A percentile compares a stretch with the other conserved stretches of the same genome.
phyloP scores from a whole-genome alignment of 495 filamentous ascomycete genomes.

The Usnea hakonensis region DNA sequence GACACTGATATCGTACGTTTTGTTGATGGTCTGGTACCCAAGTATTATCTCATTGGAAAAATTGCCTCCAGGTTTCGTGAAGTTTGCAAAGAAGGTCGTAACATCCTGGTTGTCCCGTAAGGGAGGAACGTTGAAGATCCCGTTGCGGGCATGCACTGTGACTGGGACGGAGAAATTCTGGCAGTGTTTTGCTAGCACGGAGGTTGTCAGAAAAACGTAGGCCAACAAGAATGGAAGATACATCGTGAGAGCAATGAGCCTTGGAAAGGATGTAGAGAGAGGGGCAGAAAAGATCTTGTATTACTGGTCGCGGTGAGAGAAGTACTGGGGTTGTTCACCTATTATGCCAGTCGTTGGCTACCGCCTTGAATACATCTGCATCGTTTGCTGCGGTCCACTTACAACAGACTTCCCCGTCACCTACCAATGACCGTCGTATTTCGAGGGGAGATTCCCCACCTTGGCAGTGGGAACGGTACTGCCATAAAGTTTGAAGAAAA shows the following conservation, averaged over 20 bases:
- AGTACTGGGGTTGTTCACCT: not conserved
- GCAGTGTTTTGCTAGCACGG: slow-evolving; percentile 29
- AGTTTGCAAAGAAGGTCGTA: slow-evolving; percentile 29
- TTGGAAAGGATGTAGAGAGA: not conserved
- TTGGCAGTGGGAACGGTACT: not conserved
- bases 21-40: slow-evolving; percentile 23
- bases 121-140: slow-evolving; percentile 28
- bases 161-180: slow-evolving; percentile 31
- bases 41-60: slow-evolving; percentile 22
- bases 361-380: not conserved
- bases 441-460: not conserved
- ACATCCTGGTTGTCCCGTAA: slow-evolving; percentile 31
- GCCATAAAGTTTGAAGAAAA: not conserved
- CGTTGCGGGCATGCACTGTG: slow-evolving; percentile 29
- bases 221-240: not conserved
- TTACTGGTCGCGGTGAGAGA: not conserved
- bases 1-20: slow-evolving; percentile 26
- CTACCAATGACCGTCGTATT: not conserved
- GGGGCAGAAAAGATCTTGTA: not conserved
- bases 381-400: not conserved
- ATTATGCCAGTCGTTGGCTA: not conserved
- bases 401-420: not conserved
- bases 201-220: not conserved
- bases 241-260: not conserved
- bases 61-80: slow-evolving; percentile 27